phyloP scores from a whole-genome alignment of 208 protist genomes.

The Trypanosoma vivax region DNA sequence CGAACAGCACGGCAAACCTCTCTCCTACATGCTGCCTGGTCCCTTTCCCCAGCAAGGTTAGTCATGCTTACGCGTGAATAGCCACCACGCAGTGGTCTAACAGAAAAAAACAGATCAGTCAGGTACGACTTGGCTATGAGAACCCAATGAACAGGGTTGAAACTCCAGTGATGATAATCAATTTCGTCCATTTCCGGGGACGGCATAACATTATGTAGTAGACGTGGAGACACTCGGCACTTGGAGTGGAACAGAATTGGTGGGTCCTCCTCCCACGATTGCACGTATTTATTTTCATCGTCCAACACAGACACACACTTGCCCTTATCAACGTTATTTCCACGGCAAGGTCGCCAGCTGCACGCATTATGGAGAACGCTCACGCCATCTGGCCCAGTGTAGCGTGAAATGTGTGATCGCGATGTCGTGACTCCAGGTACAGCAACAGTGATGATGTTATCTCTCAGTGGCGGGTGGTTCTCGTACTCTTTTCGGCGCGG shows the following conservation, averaged over 20 bases:
- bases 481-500: constrained; percentile 51
- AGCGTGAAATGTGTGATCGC: constrained; percentile 58
- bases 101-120: constrained; percentile 40
- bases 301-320: not conserved
- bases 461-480: constrained; percentile 36
- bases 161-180: constrained; percentile 34
- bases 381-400: constrained; percentile 63
- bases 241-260: constrained; percentile 47
- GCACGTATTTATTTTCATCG: constrained; percentile 1
- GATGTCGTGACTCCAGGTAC: constrained; percentile 66
- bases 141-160: constrained; percentile 63
- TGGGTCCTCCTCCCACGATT: constrained; percentile 13
- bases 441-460: constrained; percentile 78
- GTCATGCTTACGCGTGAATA: constrained; percentile 58
- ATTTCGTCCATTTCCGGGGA: constrained; percentile 75
- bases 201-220: constrained; percentile 71
- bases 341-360: constrained; percentile 17
- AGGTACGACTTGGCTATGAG: constrained; percentile 52
- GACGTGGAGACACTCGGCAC: constrained; percentile 50
- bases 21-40: constrained; percentile 62
- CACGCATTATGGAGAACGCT: constrained; percentile 58
- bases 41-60: constrained; percentile 51
- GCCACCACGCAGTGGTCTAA: constrained; percentile 32
- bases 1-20: constrained; percentile 60
- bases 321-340: not conserved